phyloP scores from a whole-genome alignment of 345 rosid genomes.

The Salix exigua region DNA sequence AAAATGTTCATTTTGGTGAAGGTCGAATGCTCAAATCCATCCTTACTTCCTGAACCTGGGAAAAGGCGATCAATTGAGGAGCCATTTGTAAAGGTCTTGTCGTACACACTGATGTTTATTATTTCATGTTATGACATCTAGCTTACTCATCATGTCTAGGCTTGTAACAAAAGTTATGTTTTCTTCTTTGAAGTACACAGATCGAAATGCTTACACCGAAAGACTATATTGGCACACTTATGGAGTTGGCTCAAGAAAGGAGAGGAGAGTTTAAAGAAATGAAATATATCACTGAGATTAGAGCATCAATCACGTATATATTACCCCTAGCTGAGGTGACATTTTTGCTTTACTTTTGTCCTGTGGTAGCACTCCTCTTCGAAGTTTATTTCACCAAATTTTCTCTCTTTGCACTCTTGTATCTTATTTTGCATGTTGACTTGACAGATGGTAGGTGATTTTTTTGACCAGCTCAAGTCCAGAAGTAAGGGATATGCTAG shows the following conservation, averaged over 20 bases:
- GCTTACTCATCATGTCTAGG: not conserved
- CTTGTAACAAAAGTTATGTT: not conserved
- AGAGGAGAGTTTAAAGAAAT: conserved; percentile 94
- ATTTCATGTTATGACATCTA: not conserved
- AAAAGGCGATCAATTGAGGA: conserved; percentile 85
- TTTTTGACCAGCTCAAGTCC: conserved; percentile 93
- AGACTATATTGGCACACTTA: conserved; percentile 85
- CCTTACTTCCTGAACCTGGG: conserved; percentile 94
- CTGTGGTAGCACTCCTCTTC: not conserved
- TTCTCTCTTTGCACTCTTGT: conserved; percentile 3
- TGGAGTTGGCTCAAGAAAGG: conserved; percentile 97
- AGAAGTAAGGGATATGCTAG: conserved; percentile 97
- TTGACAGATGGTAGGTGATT: conserved; percentile 96
- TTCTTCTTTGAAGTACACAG: conserved; percentile 30
- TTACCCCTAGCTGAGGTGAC: conserved; percentile 92
- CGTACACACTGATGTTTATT: not conserved
- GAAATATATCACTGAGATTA: conserved; percentile 81
- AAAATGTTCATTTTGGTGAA: conserved; percentile 34
- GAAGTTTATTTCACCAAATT: not conserved
- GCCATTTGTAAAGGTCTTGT: conserved; percentile 75
- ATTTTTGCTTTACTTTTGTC: not conserved
- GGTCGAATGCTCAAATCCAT: conserved; percentile 97
- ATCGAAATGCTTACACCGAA: conserved; percentile 97
- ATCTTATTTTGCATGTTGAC: conserved; percentile 15
- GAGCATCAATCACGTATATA: conserved; percentile 81